Evolutionary conservation across 2,329 filamentous ascomycete genomes (phyloP), one percentile per base, ranked within the genome.

Genomic region (Nemania bipapillata): DNA sequence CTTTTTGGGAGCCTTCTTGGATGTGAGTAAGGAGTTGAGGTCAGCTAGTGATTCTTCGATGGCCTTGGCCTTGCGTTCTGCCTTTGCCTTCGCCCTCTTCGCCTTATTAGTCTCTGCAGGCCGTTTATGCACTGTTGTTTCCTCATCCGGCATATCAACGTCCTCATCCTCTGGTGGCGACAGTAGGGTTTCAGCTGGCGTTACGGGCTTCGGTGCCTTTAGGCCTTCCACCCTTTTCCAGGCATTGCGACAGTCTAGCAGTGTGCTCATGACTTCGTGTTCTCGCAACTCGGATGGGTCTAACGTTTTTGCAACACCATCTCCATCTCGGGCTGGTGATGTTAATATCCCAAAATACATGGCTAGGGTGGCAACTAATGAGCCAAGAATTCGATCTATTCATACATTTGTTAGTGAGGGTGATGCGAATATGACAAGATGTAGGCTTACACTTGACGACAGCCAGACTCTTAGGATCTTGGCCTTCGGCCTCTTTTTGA

Each of bases 331-430:
- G 1, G 90, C 86, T 0, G 93, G 90, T 0, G 93, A 97, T 11
- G 93, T 93, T n/a, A 99, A 83, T 40, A 98, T 87, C 42, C 94
- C 92, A 79, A 99, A 97, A 80, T 99, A 99, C 89, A 97, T 94
- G 56, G 92, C 91, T 73, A 99, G 85, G 1, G 93, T 87, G 50
- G 92, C 93, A 26, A 98, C 84, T 77, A 99, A 98, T 68, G 94
- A 92, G 4, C 92, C 91, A 45, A 97, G 84, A 11, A 94, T 89
- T 79, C 93, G 90, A 77, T 92, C 70, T 72, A 15, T 63, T 35
- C 12, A 53, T 50, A 55, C 3, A 11, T 17, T 28, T 47, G 40
- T 70, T 3, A 68, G 62, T 24, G 12, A 26, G 24, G 22, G 26
- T 1, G 20, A 62, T 12, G 24, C 12, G 50, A 24, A 20, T 20